phyloP scores from a whole-genome alignment of 2,329 filamentous ascomycete species.

The Sphaerostilbella broomeana region DNA sequence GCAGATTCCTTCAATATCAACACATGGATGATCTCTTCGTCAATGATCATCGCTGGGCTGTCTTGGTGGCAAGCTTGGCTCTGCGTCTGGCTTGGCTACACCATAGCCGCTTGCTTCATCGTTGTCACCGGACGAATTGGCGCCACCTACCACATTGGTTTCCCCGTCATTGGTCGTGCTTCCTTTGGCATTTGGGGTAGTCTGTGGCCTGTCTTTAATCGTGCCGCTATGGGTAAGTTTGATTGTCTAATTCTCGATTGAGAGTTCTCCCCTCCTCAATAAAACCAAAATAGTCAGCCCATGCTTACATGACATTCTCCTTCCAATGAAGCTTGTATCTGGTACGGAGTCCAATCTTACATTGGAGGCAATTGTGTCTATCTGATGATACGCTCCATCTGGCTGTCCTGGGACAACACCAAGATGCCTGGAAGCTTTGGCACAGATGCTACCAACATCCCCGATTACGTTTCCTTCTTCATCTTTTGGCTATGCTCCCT shows the following conservation, averaged over 20 bases:
- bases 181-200: slow-evolving; percentile 87
- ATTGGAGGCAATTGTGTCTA: slow-evolving; percentile 82
- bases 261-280: no score
- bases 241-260: no score
- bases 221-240: slow-evolving; percentile 63
- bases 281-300: no score
- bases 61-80: slow-evolving; percentile 91
- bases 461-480: slow-evolving; percentile 75
- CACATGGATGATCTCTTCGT: slow-evolving; percentile 88
- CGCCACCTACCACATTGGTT: slow-evolving; percentile 81
- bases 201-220: slow-evolving; percentile 83
- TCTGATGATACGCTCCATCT: slow-evolving; percentile 82
- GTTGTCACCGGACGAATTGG: slow-evolving; percentile 76
- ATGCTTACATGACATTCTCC: neutral
- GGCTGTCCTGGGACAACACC: slow-evolving; percentile 57
- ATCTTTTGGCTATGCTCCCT: slow-evolving; percentile 78
- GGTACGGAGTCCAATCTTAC: slow-evolving; percentile 81
- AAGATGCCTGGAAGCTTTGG: slow-evolving; percentile 63
- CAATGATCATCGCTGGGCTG: slow-evolving; percentile 69
- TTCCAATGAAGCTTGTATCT: slow-evolving; percentile 58
- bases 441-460: slow-evolving; percentile 59
- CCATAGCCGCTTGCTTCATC: slow-evolving; percentile 68
- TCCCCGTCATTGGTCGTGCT: slow-evolving; percentile 70
- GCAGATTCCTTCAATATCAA: slow-evolving; percentile 84
- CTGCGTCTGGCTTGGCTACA: slow-evolving; percentile 83